Evolutionary conservation across 1,139 yeast species (phyloP).

Genomic region (Wickerhamomyces sp.): DNA sequence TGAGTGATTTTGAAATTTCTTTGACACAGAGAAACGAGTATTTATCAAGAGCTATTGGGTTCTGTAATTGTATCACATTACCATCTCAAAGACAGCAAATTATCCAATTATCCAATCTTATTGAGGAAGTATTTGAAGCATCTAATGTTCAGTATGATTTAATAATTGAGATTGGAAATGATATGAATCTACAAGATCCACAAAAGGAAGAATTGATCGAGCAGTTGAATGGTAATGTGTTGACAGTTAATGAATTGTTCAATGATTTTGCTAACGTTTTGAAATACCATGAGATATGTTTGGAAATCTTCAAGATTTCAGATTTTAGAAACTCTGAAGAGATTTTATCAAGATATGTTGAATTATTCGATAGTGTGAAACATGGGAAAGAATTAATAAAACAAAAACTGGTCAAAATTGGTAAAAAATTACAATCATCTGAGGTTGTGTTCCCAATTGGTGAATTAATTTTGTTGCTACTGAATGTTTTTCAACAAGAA

Average conservation of each 20-base stretch:
- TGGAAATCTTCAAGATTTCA: constrained; percentile 73
- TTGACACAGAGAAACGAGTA: constrained; percentile 79
- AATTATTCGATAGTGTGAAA: constrained; percentile 43
- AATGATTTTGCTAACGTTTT: constrained; percentile 85
- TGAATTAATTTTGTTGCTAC: constrained; percentile 57
- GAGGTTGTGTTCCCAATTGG: constrained; percentile 83
- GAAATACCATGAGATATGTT: constrained; percentile 79
- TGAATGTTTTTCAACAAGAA: constrained; percentile 27
- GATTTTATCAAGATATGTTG: constrained; percentile 67
- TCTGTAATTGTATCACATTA: constrained; percentile 81
- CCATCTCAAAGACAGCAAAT: constrained; percentile 74
- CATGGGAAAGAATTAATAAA: constrained; percentile 27
- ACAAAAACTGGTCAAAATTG: constrained; percentile 40
- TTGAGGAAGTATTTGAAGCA: constrained; percentile 81
- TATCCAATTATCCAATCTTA: constrained; percentile 62
- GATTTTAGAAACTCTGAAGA: constrained; percentile 76
- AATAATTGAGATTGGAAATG: constrained; percentile 53
- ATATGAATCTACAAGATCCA: constrained; percentile 48
- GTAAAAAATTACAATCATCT: constrained; percentile 44
- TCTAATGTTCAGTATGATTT: constrained; percentile 88
- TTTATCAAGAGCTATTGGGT: constrained; percentile 88
- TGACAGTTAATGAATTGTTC: constrained; percentile 73
- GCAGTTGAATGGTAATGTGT: constrained; percentile 58
- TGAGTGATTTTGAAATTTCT: constrained; percentile 65
- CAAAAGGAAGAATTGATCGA: constrained; percentile 41